Conservation (phyloP, 345 rosid species). For the Erucastrum elatum region DNA sequence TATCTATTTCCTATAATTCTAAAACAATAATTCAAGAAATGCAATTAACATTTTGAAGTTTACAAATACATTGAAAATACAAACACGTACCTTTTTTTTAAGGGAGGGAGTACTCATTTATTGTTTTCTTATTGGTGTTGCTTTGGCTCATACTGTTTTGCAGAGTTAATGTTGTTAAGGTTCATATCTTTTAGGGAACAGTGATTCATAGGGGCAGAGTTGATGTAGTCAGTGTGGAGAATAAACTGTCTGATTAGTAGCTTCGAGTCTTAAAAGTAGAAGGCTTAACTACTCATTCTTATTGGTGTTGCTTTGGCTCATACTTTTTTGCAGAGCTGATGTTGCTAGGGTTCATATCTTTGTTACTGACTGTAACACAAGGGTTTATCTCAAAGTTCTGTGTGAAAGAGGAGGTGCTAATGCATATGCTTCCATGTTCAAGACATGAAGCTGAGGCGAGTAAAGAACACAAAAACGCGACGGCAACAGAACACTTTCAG, state of each 20-base stretch:
- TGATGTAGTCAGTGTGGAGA: neutral
- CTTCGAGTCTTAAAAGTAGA: neutral
- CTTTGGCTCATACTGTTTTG: neutral
- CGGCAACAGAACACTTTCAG: constrained; percentile 51
- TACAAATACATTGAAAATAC: no score
- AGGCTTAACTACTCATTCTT: neutral
- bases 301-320: neutral
- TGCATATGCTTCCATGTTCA: constrained; percentile 51
- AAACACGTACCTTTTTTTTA: no score
- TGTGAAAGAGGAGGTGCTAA: constrained; percentile 33
- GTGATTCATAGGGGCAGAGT: neutral
- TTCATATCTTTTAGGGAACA: neutral
- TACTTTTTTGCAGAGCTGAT: constrained; percentile 45
- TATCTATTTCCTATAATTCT: no score
- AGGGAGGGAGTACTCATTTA: no score
- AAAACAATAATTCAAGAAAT: no score
- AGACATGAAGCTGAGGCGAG: constrained; percentile 7
- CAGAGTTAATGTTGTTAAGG: neutral
- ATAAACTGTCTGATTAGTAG: neutral
- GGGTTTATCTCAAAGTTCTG: constrained; percentile 48
- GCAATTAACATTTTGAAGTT: no score
- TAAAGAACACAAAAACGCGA: constrained; percentile 35
- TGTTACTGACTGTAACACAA: constrained; percentile 62
- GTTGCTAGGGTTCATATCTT: constrained; percentile 73
- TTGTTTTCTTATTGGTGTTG: neutral